These are phyloP conservation scores for Gynostemma pentaphyllum DNA, from an alignment of 306 rosid genomes.

Conservation along the genomic window DNA sequence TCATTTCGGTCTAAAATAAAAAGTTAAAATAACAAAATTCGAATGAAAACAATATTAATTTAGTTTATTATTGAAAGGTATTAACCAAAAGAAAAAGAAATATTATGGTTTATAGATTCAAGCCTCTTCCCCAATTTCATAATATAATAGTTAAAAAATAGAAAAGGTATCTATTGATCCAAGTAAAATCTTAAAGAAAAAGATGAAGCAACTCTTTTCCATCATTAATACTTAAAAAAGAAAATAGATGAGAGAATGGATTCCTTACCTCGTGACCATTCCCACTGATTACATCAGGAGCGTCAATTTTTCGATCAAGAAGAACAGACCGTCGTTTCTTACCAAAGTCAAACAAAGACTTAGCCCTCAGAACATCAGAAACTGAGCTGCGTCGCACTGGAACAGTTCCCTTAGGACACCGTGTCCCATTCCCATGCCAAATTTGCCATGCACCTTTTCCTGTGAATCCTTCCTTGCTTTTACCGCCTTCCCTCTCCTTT, in stretches of 20 bases:
- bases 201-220: too few relatives aligned
- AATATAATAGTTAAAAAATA: too few relatives aligned
- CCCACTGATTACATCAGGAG: conserved; percentile 58
- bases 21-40: too few relatives aligned
- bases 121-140: too few relatives aligned
- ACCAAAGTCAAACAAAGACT: conserved; percentile 69
- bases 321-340: conserved; percentile 35
- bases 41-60: too few relatives aligned
- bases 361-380: conserved; percentile 57
- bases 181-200: too few relatives aligned
- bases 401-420: conserved; percentile 73
- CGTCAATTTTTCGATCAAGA: conserved; percentile 19
- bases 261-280: conserved; percentile 78
- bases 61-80: too few relatives aligned
- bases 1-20: too few relatives aligned
- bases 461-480: not conserved
- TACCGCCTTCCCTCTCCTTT: not conserved
- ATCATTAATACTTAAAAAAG: not conserved
- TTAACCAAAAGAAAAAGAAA: too few relatives aligned
- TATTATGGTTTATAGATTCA: too few relatives aligned
- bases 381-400: conserved; percentile 61
- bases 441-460: conserved; percentile 36
- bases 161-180: too few relatives aligned
- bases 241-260: not conserved
- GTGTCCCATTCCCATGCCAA: conserved; percentile 82